phyloP scores from a whole-genome alignment of 2,329 filamentous ascomycete species.

The Neofusicoccum sp. region DNA sequence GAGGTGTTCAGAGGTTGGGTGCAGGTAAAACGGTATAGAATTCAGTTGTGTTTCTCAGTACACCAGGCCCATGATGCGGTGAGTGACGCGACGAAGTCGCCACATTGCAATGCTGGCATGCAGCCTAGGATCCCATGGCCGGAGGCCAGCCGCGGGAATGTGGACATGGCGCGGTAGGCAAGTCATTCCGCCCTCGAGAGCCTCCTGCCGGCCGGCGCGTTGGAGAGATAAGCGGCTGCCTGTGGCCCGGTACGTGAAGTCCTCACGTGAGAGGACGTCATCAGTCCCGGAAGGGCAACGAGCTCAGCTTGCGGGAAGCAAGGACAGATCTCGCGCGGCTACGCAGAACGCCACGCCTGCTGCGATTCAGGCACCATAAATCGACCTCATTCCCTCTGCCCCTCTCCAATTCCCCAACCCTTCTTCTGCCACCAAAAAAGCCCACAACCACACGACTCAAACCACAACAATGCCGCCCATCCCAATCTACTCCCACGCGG shows the following conservation, averaged over 20 bases:
- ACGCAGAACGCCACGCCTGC: neutral
- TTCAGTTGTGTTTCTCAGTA: constrained; percentile 30
- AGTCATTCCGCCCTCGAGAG: too few relatives aligned
- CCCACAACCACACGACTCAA: neutral
- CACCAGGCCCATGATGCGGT: neutral
- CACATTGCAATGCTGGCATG: neutral
- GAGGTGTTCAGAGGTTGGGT: constrained; percentile 28
- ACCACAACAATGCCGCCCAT: constrained; percentile 49
- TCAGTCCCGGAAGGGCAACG: constrained; percentile 7
- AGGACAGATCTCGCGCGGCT: neutral
- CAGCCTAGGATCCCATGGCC: neutral
- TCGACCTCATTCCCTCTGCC: neutral
- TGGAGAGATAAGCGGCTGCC: neutral
- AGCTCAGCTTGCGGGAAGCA: constrained; percentile 9
- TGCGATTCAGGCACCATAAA: neutral
- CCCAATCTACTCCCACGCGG: constrained; percentile 49
- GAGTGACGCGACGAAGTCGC: neutral
- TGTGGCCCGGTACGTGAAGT: neutral
- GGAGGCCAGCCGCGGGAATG: neutral
- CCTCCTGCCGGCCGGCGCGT: neutral
- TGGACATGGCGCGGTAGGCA: neutral
- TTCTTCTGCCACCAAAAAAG: neutral
- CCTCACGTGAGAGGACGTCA: constrained; percentile 21
- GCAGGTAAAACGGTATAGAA: constrained; percentile 41
- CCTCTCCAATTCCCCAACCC: neutral